phyloP scores from a whole-genome alignment of 257 asterid species.

The Mentha longifolia region DNA sequence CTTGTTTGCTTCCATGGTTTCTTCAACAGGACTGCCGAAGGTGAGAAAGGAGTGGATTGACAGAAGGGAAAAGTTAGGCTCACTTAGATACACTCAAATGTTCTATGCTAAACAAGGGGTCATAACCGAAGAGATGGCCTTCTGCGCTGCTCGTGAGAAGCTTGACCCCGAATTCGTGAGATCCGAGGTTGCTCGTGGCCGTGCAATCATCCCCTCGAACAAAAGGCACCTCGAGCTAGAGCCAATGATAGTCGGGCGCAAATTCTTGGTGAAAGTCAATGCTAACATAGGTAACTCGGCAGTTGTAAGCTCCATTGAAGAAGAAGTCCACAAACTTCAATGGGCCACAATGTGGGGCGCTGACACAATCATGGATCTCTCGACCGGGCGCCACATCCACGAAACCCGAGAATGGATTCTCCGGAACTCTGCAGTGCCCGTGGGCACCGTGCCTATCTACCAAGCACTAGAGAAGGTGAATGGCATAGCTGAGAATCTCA shows the following conservation, averaged over 20 bases:
- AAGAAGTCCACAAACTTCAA: constrained; percentile 96
- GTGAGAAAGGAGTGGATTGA: constrained; percentile 86
- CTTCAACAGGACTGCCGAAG: constrained; percentile 79
- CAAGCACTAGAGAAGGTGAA: constrained; percentile 93
- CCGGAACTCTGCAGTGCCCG: constrained; percentile 95
- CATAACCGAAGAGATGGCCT: constrained; percentile 92
- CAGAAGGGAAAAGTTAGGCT: constrained; percentile 77
- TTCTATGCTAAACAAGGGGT: constrained; percentile 90
- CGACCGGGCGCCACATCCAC: constrained; percentile 93
- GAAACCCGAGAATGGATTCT: constrained; percentile 99
- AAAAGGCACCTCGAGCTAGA: constrained; percentile 91
- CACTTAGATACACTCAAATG: constrained; percentile 90
- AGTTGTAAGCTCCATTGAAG: constrained; percentile 91
- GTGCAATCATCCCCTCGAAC: constrained; percentile 96
- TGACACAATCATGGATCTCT: constrained; percentile 94
- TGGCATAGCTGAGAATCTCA: constrained; percentile 90
- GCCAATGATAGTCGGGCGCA: constrained; percentile 95
- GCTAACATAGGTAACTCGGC: constrained; percentile 98
- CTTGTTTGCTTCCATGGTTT: constrained; percentile 7
- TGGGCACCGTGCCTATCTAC: constrained; percentile 95
- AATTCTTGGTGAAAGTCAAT: constrained; percentile 91
- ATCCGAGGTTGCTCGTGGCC: constrained; percentile 96
- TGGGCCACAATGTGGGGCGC: constrained; percentile 99
- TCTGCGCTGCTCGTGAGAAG: constrained; percentile 93
- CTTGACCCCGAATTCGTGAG: constrained; percentile 91